Conservation (phyloP, 148 eudicot species). For the Heliosperma pusillum region DNA sequence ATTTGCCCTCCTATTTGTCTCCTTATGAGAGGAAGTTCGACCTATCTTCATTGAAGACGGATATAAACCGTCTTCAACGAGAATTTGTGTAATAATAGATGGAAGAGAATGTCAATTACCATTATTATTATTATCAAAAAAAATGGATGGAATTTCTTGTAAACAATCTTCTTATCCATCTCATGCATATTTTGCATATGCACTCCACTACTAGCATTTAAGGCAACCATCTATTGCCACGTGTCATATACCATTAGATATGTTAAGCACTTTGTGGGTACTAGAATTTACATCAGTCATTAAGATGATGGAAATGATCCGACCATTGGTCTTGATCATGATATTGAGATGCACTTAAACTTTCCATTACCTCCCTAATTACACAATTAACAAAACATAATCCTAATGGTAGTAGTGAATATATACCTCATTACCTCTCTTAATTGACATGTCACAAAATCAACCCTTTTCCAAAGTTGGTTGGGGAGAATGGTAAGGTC, state of each 20-base stretch:
- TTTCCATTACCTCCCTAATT: background rate
- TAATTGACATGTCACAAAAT: too few relatives aligned
- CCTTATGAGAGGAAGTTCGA: too few relatives aligned
- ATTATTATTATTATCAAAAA: background rate
- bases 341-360: conserved; percentile 1
- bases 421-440: too few relatives aligned
- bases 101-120: background rate
- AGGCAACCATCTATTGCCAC: background rate
- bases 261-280: conserved; percentile 6
- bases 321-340: conserved; percentile 3
- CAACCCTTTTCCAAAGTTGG: too few relatives aligned
- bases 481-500: too few relatives aligned
- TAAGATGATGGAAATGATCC: conserved; percentile 11
- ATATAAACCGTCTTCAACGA: too few relatives aligned
- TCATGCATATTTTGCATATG: background rate
- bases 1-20: too few relatives aligned
- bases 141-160: background rate
- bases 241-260: conserved; percentile 1
- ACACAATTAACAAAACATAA: background rate
- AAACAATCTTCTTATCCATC: background rate
- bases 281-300: conserved; percentile 8
- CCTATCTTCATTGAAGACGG: too few relatives aligned
- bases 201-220: background rate
- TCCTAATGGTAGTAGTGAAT: too few relatives aligned
- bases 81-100: background rate